Evolutionary conservation across 208 protist genomes (phyloP).

Genomic region (Leishmania guyanensis): DNA sequence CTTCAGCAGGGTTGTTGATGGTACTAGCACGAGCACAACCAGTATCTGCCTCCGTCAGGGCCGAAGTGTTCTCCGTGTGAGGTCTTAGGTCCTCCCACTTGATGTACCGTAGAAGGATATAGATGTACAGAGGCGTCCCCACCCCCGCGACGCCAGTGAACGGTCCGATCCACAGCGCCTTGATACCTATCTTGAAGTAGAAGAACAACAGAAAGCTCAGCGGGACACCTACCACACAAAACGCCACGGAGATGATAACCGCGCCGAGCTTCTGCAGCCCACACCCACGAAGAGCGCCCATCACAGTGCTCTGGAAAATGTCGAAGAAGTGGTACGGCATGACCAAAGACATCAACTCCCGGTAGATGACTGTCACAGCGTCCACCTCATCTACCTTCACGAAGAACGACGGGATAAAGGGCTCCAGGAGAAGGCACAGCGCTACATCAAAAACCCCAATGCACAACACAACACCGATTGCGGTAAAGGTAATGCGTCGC

Average conservation of each 20-base stretch:
- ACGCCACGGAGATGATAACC: slow-evolving; percentile 57
- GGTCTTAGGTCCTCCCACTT: slow-evolving; percentile 73
- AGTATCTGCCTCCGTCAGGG: not conserved
- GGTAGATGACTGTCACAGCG: slow-evolving; percentile 50
- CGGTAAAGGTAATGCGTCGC: slow-evolving; percentile 63
- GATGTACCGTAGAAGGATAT: slow-evolving; percentile 70
- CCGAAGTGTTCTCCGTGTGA: slow-evolving; percentile 34
- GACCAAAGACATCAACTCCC: slow-evolving; percentile 61
- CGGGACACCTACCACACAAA: slow-evolving; percentile 69
- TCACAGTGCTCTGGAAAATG: slow-evolving; percentile 80
- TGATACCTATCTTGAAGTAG: slow-evolving; percentile 69
- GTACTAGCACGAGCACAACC: not conserved
- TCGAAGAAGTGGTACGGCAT: slow-evolving; percentile 86
- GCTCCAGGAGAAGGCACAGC: slow-evolving; percentile 46
- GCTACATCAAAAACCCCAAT: slow-evolving; percentile 50
- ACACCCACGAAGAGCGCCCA: slow-evolving; percentile 79
- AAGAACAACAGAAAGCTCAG: slow-evolving; percentile 81
- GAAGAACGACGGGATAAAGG: slow-evolving; percentile 69
- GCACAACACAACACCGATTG: slow-evolving; percentile 51
- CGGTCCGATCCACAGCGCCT: slow-evolving; percentile 77
- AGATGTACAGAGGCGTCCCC: slow-evolving; percentile 64
- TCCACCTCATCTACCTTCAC: slow-evolving; percentile 50
- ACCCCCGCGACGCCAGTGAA: slow-evolving; percentile 52
- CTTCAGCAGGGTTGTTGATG: not conserved
- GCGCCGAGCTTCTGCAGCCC: slow-evolving; percentile 73